Evolutionary conservation across 2,329 filamentous ascomycete genomes (phyloP).

Genomic region (Mollisia scopiformis): DNA sequence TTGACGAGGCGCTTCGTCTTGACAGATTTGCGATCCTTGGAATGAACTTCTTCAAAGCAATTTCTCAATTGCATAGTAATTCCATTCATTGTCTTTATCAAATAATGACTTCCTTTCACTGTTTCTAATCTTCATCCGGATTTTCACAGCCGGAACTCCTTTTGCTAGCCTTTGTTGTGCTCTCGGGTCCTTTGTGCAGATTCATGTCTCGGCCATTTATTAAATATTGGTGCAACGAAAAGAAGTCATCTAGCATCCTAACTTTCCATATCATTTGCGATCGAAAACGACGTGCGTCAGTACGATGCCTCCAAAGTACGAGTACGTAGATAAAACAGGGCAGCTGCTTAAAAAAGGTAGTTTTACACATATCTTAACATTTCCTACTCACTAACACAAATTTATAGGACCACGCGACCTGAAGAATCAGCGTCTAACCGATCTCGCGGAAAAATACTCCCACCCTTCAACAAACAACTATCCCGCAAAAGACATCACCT

Average conservation of each 20-base stretch:
- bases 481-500: no score
- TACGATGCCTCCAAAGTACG: not conserved
- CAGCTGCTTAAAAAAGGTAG: constrained; percentile 1
- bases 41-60: no score
- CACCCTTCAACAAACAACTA: not conserved
- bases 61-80: no score
- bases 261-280: not conserved
- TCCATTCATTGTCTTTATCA: not conserved
- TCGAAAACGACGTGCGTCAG: not conserved
- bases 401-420: not conserved
- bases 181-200: not conserved
- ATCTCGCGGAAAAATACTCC: constrained; percentile 8
- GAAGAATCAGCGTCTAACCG: not conserved
- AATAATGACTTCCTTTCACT: not conserved
- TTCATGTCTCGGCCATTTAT: not conserved
- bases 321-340: not conserved
- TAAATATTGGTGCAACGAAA: not conserved
- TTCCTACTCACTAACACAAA: not conserved
- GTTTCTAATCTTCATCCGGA: not conserved
- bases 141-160: not conserved
- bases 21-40: no score
- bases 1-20: not conserved
- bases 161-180: not conserved
- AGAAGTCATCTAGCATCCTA: not conserved
- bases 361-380: not conserved